Percentiles rank a stretch among this genome's conserved stretches.
Evolutionary conservation across 2,329 filamentous ascomycete species (phyloP).

Genomic region (Hymenoscyphus occultus): DNA sequence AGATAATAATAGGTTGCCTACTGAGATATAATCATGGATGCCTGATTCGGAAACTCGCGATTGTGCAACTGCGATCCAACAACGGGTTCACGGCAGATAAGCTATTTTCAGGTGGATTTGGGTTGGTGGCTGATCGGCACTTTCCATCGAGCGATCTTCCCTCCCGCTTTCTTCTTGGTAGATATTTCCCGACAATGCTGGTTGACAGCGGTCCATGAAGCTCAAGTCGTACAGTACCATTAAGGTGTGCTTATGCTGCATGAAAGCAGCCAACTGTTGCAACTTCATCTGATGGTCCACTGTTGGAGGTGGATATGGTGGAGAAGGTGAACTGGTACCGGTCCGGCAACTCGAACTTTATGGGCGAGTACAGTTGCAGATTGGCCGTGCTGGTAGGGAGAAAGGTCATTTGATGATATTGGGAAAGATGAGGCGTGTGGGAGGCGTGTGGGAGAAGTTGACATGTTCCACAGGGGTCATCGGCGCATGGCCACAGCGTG

Average conservation of each 20-base stretch:
- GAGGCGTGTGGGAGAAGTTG: background rate
- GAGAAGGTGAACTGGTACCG: background rate
- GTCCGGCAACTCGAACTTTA: background rate
- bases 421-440: background rate
- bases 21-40: background rate
- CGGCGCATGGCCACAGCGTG: background rate
- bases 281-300: background rate
- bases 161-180: background rate
- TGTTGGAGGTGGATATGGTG: background rate
- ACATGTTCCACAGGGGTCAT: background rate
- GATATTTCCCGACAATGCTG: conserved; percentile 3
- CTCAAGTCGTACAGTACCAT: too few species aligned
- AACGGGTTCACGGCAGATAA: background rate
- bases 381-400: background rate
- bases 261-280: background rate
- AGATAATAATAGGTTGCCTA: too few species aligned
- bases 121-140: conserved; percentile 1
- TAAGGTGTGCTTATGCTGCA: background rate
- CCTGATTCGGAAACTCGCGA: background rate
- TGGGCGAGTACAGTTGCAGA: background rate
- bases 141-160: background rate
- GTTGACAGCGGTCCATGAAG: background rate
- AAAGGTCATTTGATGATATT: background rate
- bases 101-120: background rate
- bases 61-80: background rate